These are phyloP conservation scores for Thymus quinquecostatus DNA, from an alignment of 257 asterid species.

Conservation along the genomic window DNA sequence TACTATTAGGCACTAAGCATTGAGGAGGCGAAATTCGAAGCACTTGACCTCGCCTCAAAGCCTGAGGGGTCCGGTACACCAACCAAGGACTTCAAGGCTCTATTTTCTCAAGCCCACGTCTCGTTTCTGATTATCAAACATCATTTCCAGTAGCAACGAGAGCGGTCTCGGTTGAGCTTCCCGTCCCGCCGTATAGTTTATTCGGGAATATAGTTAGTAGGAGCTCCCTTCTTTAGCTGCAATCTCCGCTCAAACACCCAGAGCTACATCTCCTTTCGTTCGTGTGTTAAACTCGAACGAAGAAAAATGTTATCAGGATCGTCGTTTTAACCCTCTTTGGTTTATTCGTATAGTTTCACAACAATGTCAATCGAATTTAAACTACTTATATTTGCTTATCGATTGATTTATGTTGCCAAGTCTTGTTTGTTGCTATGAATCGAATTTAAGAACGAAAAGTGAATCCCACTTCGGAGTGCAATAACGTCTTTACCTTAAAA, in stretches of 20 bases:
- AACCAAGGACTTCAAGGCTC: conserved; percentile 85
- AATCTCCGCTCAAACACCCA: too few species aligned
- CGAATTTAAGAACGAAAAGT: neutral
- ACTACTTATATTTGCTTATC: too few species aligned
- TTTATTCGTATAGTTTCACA: too few species aligned
- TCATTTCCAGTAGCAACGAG: neutral
- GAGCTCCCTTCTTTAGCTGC: too few species aligned
- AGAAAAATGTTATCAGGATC: too few species aligned
- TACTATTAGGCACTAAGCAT: conserved; percentile 65
- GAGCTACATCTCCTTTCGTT: too few species aligned
- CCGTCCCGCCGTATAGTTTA: too few species aligned
- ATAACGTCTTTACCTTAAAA: neutral
- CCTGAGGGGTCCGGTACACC: conserved; percentile 89
- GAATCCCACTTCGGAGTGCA: neutral
- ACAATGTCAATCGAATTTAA: too few species aligned
- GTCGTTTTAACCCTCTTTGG: too few species aligned
- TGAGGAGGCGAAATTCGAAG: conserved; percentile 86
- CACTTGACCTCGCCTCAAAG: conserved; percentile 89
- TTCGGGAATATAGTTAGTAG: too few species aligned
- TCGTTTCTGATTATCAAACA: conserved; percentile 54
- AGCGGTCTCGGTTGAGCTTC: neutral
- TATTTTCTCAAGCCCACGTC: conserved; percentile 66
- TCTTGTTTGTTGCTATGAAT: neutral
- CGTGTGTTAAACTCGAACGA: too few species aligned
- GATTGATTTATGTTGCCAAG: too few species aligned